Evolutionary conservation across 257 asterid genomes (phyloP).

Genomic region (Plantago elongata): DNA sequence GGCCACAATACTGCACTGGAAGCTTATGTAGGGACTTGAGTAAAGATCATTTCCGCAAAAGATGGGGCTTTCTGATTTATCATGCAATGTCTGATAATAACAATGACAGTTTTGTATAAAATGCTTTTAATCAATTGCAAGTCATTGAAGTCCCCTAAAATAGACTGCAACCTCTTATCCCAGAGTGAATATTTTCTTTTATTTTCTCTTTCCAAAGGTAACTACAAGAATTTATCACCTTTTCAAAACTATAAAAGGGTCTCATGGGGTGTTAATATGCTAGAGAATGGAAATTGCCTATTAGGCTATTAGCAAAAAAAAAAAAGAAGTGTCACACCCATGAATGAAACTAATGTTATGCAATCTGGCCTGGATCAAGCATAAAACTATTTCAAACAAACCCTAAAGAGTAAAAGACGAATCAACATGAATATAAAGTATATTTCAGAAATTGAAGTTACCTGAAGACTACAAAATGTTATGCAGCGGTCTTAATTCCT

Average conservation of each 20-base stretch:
- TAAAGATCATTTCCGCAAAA: slow-evolving; percentile 31
- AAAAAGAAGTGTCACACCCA: no score
- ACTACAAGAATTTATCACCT: no score
- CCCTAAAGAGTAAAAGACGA: no score
- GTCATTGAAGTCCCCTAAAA: background rate
- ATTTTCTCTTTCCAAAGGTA: background rate
- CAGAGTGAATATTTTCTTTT: no score
- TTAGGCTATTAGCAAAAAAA: no score
- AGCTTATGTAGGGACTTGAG: slow-evolving; percentile 45
- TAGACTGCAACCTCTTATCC: background rate
- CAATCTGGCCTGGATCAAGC: no score
- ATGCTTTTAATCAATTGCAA: slow-evolving; percentile 1
- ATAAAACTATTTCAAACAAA: no score
- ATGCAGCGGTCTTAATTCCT: slow-evolving; percentile 66
- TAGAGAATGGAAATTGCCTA: no score
- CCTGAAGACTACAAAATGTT: slow-evolving; percentile 46
- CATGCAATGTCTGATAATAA: slow-evolving; percentile 1
- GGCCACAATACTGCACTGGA: slow-evolving; percentile 71
- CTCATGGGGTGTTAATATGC: no score
- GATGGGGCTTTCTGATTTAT: slow-evolving; percentile 24
- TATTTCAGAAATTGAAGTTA: background rate
- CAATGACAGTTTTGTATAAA: background rate
- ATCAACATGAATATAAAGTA: background rate
- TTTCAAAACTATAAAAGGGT: no score
- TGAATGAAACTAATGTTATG: no score